Evolutionary conservation across 306 rosid genomes (phyloP).

Genomic region (Nissolia schottii): DNA sequence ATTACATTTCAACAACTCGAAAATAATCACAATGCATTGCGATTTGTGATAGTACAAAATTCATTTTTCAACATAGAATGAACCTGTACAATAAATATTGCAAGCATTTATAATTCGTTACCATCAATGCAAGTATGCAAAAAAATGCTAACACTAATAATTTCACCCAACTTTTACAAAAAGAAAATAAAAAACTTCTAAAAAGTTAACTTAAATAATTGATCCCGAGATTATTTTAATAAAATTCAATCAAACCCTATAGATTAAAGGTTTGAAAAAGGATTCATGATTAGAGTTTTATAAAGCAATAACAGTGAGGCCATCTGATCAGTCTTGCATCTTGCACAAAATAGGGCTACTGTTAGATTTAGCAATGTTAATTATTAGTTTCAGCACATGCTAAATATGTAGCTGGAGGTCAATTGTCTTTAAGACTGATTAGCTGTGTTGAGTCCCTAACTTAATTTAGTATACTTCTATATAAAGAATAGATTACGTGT

Average conservation of each 20-base stretch:
- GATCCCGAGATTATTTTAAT: too few species aligned
- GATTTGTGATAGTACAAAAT: background rate
- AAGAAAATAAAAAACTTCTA: background rate
- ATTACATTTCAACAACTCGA: conserved; percentile 6
- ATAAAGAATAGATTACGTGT: background rate
- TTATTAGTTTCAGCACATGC: background rate
- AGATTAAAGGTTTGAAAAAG: background rate
- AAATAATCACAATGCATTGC: conserved; percentile 3
- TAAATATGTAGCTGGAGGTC: background rate
- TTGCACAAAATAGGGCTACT: background rate
- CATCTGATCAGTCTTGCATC: background rate
- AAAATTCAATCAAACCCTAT: background rate
- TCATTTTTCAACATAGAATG: background rate
- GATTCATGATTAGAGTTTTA: background rate
- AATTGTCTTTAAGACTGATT: background rate
- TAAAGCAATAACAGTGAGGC: background rate
- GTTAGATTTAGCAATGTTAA: background rate
- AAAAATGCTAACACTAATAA: background rate
- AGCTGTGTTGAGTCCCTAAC: background rate
- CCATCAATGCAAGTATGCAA: background rate
- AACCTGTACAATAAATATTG: background rate
- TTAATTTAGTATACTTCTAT: background rate
- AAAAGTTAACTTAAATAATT: background rate
- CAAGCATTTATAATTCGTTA: background rate
- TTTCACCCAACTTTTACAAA: background rate